phyloP scores from a whole-genome alignment of 805 yeast genomes.

The Wickerhamiella musiphila region DNA sequence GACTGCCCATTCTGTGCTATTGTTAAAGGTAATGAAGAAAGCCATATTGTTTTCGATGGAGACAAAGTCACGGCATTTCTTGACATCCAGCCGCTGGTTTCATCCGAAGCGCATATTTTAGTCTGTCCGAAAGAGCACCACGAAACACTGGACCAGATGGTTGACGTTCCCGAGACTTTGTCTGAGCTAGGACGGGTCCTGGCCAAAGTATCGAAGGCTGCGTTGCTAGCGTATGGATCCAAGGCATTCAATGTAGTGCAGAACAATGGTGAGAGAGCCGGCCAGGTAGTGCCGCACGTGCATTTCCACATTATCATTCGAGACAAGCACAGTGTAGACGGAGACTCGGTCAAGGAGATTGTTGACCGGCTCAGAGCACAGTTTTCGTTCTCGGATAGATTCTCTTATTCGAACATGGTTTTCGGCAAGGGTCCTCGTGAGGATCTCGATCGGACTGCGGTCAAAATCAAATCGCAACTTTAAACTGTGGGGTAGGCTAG shows the following conservation, averaged over 20 bases:
- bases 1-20: constrained; percentile 19
- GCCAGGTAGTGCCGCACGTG: constrained; percentile 85
- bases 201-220: constrained; percentile 16
- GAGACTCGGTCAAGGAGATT: constrained; percentile 2
- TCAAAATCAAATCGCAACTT: no score
- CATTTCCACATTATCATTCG: constrained; percentile 85
- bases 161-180: constrained; percentile 10
- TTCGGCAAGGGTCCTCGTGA: constrained; percentile 19
- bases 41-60: constrained; percentile 16
- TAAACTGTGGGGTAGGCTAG: no score
- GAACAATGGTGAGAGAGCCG: constrained; percentile 68
- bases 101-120: constrained; percentile 21
- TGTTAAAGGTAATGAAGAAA: constrained; percentile 10
- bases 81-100: constrained; percentile 24
- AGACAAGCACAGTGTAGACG: constrained; percentile 3
- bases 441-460: neutral
- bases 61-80: constrained; percentile 21
- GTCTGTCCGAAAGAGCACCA: constrained; percentile 22
- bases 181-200: constrained; percentile 13
- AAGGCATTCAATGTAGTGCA: constrained; percentile 22
- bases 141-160: constrained; percentile 16
- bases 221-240: constrained; percentile 11
- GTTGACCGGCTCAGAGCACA: constrained; percentile 4
- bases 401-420: constrained; percentile 15
- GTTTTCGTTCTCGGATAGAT: constrained; percentile 6